These are phyloP conservation scores for Termitomyces sp. DNA, from an alignment of 768 basidiomycete species.

Conservation along the genomic window DNA sequence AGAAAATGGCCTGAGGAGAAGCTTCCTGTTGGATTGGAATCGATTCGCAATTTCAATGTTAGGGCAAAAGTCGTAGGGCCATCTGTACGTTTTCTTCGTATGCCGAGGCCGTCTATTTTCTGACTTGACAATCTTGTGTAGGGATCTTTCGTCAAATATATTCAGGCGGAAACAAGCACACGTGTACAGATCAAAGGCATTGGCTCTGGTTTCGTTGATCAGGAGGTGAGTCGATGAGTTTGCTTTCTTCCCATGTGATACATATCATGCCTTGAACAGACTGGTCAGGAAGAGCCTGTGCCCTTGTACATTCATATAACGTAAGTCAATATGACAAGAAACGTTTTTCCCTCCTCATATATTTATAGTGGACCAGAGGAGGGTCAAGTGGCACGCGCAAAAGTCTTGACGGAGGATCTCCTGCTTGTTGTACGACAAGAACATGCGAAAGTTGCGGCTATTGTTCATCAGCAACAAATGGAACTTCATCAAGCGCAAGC, in stretches of 20 bases:
- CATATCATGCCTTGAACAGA: too few relatives aligned
- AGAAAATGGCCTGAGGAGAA: constrained; percentile 99
- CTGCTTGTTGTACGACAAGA: constrained; percentile 84
- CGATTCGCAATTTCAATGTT: constrained; percentile 94
- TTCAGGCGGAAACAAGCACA: constrained; percentile 93
- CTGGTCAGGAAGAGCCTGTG: constrained; percentile 55
- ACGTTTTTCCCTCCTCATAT: background rate
- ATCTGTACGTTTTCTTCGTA: constrained; percentile 46
- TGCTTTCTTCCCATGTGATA: too few relatives aligned
- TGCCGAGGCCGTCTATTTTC: background rate
- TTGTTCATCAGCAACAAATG: constrained; percentile 74
- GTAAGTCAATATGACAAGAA: constrained; percentile 37
- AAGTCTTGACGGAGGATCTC: constrained; percentile 78
- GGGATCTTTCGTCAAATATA: constrained; percentile 98
- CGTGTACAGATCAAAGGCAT: constrained; percentile 96
- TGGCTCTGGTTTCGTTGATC: constrained; percentile 94
- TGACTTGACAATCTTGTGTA: constrained; percentile 20
- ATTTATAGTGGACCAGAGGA: constrained; percentile 49
- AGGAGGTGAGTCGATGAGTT: constrained; percentile 55
- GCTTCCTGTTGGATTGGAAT: constrained; percentile 82
- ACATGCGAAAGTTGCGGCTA: constrained; percentile 65
- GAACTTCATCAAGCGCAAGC: constrained; percentile 81
- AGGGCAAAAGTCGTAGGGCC: constrained; percentile 97
- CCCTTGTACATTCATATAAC: constrained; percentile 94
- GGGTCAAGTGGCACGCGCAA: constrained; percentile 73